Evolutionary conservation across 257 asterid genomes (phyloP).

Genomic region (Solanum corneliomulleri): DNA sequence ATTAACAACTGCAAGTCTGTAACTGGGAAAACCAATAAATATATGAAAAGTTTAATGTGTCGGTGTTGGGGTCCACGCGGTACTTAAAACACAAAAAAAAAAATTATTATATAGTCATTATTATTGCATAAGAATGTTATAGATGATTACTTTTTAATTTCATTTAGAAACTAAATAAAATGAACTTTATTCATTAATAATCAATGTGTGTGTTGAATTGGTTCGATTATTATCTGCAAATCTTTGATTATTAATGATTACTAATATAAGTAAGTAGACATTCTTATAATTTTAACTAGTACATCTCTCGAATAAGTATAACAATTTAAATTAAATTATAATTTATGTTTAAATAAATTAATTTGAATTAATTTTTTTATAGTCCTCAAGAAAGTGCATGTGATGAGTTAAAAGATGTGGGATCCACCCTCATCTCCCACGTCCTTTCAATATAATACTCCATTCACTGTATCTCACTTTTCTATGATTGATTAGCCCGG

Average conservation of each 20-base stretch:
- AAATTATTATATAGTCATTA: background rate
- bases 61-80: conserved; percentile 27
- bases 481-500: background rate
- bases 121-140: background rate
- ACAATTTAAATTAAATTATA: background rate
- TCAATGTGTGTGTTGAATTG: background rate
- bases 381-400: conserved; percentile 6
- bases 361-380: background rate
- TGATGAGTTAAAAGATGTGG: background rate
- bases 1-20: background rate
- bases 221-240: background rate
- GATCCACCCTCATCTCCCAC: background rate
- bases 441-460: background rate
- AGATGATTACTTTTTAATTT: background rate
- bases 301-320: background rate
- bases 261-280: background rate
- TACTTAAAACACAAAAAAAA: background rate
- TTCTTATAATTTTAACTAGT: background rate
- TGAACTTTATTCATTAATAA: background rate
- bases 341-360: background rate
- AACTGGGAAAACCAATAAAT: background rate
- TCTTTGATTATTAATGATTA: background rate
- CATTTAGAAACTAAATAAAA: background rate
- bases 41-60: background rate
- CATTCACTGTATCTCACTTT: background rate